Evolutionary conservation across 176 grass and related monocot species (phyloP), one percentile per base, ranked within the genome.

Genomic region (Musa beccarii): DNA sequence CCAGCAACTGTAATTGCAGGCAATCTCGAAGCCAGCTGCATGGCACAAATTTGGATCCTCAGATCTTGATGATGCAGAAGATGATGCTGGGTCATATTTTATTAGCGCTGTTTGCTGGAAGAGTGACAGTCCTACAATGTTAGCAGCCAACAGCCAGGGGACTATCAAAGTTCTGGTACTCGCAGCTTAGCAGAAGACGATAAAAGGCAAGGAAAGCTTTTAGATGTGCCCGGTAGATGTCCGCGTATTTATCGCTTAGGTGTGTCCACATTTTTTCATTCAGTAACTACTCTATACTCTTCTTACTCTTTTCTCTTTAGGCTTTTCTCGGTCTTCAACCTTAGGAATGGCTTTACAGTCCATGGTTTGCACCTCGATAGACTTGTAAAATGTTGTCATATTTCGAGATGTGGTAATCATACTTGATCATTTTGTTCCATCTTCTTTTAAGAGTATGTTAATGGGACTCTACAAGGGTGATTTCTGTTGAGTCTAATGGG

Each of bases 51-150:
- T 99, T 74, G 76, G 84, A 74, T 86, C 95, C 51, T 91, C 95
- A 9, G 96, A 95, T 52, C 49, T 86, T 49, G 90, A 94, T 51
- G 86, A 95, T 13, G 65, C 82, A 3, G 91, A 99, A 54, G 96
- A 99, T 53, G 96, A 99, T 71, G 80, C 80, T 57, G 85, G 88
- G 62, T 95, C 96, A 78, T 95, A 92, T 76, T 99, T 99, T 79
- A 99, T 99, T 52, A 95, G 96, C 26, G 96, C 96, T 49, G 96
- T 95, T 67, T 99, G 91, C 80, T 99, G 96, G 96, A 99, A 99
- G 81, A 99, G 96, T 49, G 91, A 99, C 59, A 99, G 91, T 62
- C 89, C 96, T 68, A 99, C 91, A 11, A 99, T 99, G 96, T 66
- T 99, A 74, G 80, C 91, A 70, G 96, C 96, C 49, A 99, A 99